These are phyloP conservation scores for Tetradesmus lagerheimii DNA, from an alignment of 139 green algal genomes.

Conservation along the genomic window DNA sequence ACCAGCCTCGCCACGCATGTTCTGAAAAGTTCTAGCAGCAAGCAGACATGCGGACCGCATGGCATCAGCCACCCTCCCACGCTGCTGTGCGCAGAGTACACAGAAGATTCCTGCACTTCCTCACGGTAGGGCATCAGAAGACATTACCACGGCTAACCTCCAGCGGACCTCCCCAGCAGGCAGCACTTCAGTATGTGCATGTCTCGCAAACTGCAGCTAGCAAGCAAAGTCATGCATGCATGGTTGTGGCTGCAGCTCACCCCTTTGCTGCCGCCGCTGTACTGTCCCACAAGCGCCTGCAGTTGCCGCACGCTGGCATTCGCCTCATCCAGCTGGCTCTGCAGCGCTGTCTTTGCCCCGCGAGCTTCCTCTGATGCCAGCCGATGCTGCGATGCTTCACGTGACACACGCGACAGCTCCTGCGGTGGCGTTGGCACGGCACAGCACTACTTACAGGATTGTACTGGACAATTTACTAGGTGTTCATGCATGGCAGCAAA, in stretches of 20 bases:
- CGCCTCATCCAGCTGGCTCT: conserved; percentile 34
- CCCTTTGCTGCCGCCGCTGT: background rate
- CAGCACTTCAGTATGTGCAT: too few species aligned
- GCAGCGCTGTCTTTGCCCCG: conserved; percentile 13
- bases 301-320: conserved; percentile 6
- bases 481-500: background rate
- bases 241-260: background rate
- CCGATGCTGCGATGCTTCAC: background rate
- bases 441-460: background rate
- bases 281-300: background rate
- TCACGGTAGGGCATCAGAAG: too few species aligned
- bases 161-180: too few species aligned
- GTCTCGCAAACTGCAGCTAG: too few species aligned
- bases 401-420: conserved; percentile 8
- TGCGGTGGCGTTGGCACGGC: background rate
- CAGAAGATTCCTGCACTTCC: too few species aligned
- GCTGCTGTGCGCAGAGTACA: too few species aligned
- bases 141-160: too few species aligned
- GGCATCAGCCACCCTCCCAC: too few species aligned
- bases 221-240: background rate
- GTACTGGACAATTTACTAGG: background rate
- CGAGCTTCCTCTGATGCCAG: conserved; percentile 1
- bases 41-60: too few species aligned
- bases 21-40: too few species aligned
- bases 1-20: too few species aligned